Evolutionary conservation across 2,329 filamentous ascomycete genomes (phyloP), one percentile per base, ranked within the genome.

Genomic region (Chaetomiaceae sp.): DNA sequence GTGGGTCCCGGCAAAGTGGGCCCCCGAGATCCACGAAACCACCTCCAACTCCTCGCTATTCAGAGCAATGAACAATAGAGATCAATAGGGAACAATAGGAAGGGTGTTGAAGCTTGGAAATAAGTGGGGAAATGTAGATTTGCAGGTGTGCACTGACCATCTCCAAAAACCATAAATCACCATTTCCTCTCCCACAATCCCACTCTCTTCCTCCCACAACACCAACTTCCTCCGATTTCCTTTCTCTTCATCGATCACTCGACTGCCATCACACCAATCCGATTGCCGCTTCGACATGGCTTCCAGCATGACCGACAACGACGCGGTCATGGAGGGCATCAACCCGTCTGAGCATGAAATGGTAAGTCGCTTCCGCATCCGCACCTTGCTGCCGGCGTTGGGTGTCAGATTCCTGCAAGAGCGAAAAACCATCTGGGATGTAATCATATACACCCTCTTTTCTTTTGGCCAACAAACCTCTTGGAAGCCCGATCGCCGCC

Each of bases 331-430:
- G 25, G 27, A 19, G 8, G 46, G 23, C 36, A 33, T 8, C n/a
- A 15, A 34, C 17, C 27, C 27, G 14, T 11, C 36, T 3, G 4
- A 17, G 8, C 4, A 2, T 8, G 3, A 17, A 17, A 23, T 17
- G 25, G 47, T 49, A 42, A 49, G 47, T 34, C 47, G 17, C 37
- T 49, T 22, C 17, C 27, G 47, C 47, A 42, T 49, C 47, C 37
- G 25, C 37, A 42, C 42, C 38, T 17, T 40, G 27, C 19, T 42
- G 47, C 17, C 19, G 8, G 47, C 37, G 9, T 19, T 42, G 27
- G 29, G 34, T 34, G 47, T 49, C 47, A 42, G 47, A 49, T 42
- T 49, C 47, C 8, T 14, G 47, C 47, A 49, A 25, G 47, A 49
- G 37, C 47, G 7, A 42, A n/a, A 23, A 34, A 36, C 37, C 37